Conservation (phyloP, 2,329 filamentous ascomycete species). For the Colletotrichum aenigma region DNA sequence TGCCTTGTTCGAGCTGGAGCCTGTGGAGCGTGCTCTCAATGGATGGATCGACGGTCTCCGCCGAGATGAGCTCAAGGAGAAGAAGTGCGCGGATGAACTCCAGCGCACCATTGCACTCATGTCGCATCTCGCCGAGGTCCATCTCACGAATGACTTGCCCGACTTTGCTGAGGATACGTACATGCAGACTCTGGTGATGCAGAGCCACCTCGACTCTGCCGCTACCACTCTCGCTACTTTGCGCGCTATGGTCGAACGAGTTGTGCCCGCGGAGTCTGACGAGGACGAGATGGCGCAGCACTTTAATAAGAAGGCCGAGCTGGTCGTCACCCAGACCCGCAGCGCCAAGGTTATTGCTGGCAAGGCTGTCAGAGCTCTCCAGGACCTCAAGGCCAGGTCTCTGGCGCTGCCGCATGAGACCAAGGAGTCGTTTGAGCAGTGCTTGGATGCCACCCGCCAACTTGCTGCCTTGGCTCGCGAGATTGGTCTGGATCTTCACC, state of each 20-base stretch:
- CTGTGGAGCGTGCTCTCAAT: slow-evolving; percentile 88
- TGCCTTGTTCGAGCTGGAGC: slow-evolving; percentile 85
- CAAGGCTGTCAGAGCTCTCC: slow-evolving; percentile 77
- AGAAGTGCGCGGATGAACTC: slow-evolving; percentile 80
- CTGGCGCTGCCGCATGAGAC: slow-evolving; percentile 75
- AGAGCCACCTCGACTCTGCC: slow-evolving; percentile 81
- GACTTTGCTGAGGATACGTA: slow-evolving; percentile 80
- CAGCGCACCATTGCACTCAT: slow-evolving; percentile 85
- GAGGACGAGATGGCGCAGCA: slow-evolving; percentile 72
- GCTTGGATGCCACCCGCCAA: slow-evolving; percentile 67
- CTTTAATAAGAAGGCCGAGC: slow-evolving; percentile 73
- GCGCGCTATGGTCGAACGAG: slow-evolving; percentile 69
- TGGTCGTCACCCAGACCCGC: slow-evolving; percentile 75
- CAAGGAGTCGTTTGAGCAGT: slow-evolving; percentile 70
- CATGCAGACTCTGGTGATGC: slow-evolving; percentile 77
- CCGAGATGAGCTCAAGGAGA: slow-evolving; percentile 84
- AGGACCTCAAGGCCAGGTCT: slow-evolving; percentile 78
- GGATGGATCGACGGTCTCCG: slow-evolving; percentile 85
- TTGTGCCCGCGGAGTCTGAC: slow-evolving; percentile 56
- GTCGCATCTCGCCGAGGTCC: slow-evolving; percentile 82
- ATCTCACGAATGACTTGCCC: slow-evolving; percentile 72
- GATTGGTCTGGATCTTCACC: slow-evolving; percentile 70
- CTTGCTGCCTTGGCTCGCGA: slow-evolving; percentile 70
- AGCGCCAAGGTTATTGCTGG: slow-evolving; percentile 83
- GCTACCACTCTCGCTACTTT: slow-evolving; percentile 69